Base-by-base conservation (phyloP, 768 basidiomycete genomes). In the Coprinellus micaceus region DNA sequence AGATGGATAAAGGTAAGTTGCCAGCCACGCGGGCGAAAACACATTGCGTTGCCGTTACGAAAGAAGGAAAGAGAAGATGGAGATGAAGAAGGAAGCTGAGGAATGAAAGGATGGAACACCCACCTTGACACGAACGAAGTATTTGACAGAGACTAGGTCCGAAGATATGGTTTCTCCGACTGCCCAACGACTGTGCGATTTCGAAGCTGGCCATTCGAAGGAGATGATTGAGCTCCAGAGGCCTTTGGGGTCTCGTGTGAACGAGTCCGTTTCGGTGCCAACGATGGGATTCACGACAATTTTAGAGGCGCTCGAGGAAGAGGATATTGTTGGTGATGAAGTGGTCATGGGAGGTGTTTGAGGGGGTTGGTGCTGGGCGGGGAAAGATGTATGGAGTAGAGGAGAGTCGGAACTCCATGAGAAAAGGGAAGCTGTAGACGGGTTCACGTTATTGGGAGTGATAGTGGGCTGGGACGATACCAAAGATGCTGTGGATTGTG, bases 141-240 rank as follows among this genome's bases (percentile, higher is more conserved):
- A 94, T 66, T 79, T 80, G 52, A 91, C 80, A 52, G 81, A 78
- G 13, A 81, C 83, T 61, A 86, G 68, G 50, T 82, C 76, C 40
- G 86, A 86, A 60, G 79, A 75, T 61, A 90, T 80, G 25, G 88
- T 86, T 74, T 91, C 89, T 11, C 91, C 91, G 55, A 88, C 80
- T 9, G 89, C 81, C 88, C 91, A 93, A 19, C 87, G 82, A 63
- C 80, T 84, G 56, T 79, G 79, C 2, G 86, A 82, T 64, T 85
- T 87, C 53, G 79, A 69, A 33, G 81, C 78, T 13, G 89, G 88
- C 86, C 89, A 89, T 61, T 86, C 84, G 40, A 90, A 69, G 7
- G 84, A 84, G 44, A 91, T 70, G 1, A 80, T 86, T 66, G 85
- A 85, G 37, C 69, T 77, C 82, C 82, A 87, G 6, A 83, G 69